These are phyloP conservation scores for Fonsecaea pedrosoi DNA, from an alignment of 2,329 filamentous ascomycete genomes.

Conservation along the genomic window DNA sequence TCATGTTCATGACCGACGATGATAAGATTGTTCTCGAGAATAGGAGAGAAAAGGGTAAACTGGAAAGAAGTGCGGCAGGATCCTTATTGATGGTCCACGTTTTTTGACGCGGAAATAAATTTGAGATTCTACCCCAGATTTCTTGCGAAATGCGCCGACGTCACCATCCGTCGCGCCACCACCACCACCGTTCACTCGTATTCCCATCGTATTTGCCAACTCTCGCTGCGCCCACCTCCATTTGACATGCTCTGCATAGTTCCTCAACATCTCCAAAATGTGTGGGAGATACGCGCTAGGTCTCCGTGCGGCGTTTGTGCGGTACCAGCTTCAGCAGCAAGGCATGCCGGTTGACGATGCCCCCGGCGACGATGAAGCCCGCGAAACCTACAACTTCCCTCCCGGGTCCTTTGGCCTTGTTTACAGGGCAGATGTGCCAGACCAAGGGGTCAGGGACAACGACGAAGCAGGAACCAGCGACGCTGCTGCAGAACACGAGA, in stretches of 20 bases:
- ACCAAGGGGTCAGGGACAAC: slow-evolving; percentile 60
- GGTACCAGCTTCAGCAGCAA: slow-evolving; percentile 73
- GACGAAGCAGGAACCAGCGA: slow-evolving; percentile 38
- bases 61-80: not conserved
- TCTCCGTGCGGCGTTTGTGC: slow-evolving; percentile 75
- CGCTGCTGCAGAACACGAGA: slow-evolving; percentile 26
- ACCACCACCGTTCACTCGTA: not conserved
- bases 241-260: not conserved
- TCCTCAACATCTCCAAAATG: slow-evolving; percentile 55
- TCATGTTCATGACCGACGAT: slow-evolving; percentile 22
- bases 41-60: not conserved
- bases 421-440: slow-evolving; percentile 76
- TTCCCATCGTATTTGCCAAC: slow-evolving; percentile 7
- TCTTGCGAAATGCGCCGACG: slow-evolving; percentile 16
- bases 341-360: slow-evolving; percentile 75
- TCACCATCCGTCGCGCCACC: slow-evolving; percentile 6
- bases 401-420: slow-evolving; percentile 85
- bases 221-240: not conserved
- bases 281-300: slow-evolving; percentile 72
- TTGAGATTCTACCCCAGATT: slow-evolving; percentile 15
- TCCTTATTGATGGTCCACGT: not conserved
- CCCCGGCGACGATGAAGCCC: slow-evolving; percentile 72
- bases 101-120: slow-evolving; percentile 1
- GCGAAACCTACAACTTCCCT: slow-evolving; percentile 90
- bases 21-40: not conserved